A percentile compares a stretch with the other conserved stretches of the same genome.
These are phyloP conservation scores for Aspergillus sp. DNA, from an alignment of 2,329 filamentous ascomycete species.

Conservation along the genomic window DNA sequence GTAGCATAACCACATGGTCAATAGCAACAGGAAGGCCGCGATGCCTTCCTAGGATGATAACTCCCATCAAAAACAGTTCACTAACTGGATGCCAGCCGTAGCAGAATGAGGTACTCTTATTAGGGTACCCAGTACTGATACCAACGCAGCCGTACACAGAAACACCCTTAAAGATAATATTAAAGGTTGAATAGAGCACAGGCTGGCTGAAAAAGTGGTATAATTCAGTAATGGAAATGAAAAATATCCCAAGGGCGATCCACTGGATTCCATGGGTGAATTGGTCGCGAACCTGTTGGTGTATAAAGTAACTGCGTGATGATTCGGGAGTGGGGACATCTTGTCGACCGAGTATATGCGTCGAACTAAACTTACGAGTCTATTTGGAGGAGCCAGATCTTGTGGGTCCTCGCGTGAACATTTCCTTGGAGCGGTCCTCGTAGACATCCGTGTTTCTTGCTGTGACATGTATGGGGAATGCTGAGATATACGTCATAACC, in stretches of 20 bases:
- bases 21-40: slow-evolving; percentile 54
- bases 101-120: slow-evolving; percentile 51
- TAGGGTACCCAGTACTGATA: slow-evolving; percentile 53
- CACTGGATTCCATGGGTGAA: slow-evolving; percentile 65
- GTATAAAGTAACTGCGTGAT: slow-evolving; percentile 46
- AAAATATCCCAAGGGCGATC: slow-evolving; percentile 56
- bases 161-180: slow-evolving; percentile 47
- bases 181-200: slow-evolving; percentile 53
- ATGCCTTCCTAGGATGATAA: slow-evolving; percentile 55
- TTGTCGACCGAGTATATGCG: slow-evolving; percentile 22
- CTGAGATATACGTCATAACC: slow-evolving; percentile 28
- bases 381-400: slow-evolving; percentile 14
- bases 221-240: slow-evolving; percentile 59
- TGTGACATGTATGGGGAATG: slow-evolving; percentile 30
- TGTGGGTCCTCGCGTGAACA: slow-evolving; percentile 24
- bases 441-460: slow-evolving; percentile 63
- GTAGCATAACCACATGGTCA: slow-evolving; percentile 47
- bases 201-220: slow-evolving; percentile 50
- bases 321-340: slow-evolving; percentile 15
- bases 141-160: slow-evolving; percentile 58
- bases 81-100: slow-evolving; percentile 52
- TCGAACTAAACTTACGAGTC: slow-evolving; percentile 21
- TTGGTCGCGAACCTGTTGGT: slow-evolving; percentile 59
- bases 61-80: slow-evolving; percentile 55
- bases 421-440: slow-evolving; percentile 61